These are phyloP conservation scores for Xylariomycetidae sp. DNA, from an alignment of 2,329 filamentous ascomycete genomes.

Conservation along the genomic window DNA sequence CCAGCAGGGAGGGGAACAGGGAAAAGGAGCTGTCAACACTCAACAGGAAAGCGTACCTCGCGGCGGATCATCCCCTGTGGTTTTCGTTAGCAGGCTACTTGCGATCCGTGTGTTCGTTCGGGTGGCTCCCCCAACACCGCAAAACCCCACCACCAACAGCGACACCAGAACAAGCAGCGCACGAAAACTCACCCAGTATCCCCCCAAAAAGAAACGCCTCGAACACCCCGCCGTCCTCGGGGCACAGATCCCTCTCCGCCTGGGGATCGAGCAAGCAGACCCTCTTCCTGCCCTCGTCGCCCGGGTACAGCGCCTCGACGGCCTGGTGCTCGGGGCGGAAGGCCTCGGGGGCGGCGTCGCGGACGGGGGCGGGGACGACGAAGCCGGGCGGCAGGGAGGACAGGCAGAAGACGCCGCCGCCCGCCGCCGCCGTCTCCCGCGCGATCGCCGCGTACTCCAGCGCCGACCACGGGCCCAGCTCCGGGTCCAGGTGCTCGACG, in stretches of 20 bases:
- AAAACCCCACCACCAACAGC: slow-evolving; percentile 5
- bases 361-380: slow-evolving; percentile 57
- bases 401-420: slow-evolving; percentile 67
- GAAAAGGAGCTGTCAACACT: no score
- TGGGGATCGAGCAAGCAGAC: slow-evolving; percentile 89
- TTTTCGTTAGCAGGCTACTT: no score
- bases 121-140: no score
- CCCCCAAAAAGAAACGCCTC: slow-evolving; percentile 94
- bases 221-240: slow-evolving; percentile 76
- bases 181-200: slow-evolving; percentile 65
- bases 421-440: slow-evolving; percentile 64
- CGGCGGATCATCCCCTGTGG: slow-evolving; percentile 84
- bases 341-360: slow-evolving; percentile 39
- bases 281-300: slow-evolving; percentile 48
- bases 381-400: slow-evolving; percentile 71
- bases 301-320: slow-evolving; percentile 71
- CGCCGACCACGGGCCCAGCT: slow-evolving; percentile 89
- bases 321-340: slow-evolving; percentile 69
- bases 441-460: slow-evolving; percentile 90
- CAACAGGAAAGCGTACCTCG: slow-evolving; percentile 73
- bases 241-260: slow-evolving; percentile 72
- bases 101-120: no score
- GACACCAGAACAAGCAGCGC: neutral
- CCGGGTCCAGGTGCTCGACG: slow-evolving; percentile 92
- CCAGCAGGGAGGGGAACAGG: no score